These are phyloP conservation scores for Panicum miliaceum DNA, from an alignment of 176 grass and related monocot genomes.

Conservation along the genomic window DNA sequence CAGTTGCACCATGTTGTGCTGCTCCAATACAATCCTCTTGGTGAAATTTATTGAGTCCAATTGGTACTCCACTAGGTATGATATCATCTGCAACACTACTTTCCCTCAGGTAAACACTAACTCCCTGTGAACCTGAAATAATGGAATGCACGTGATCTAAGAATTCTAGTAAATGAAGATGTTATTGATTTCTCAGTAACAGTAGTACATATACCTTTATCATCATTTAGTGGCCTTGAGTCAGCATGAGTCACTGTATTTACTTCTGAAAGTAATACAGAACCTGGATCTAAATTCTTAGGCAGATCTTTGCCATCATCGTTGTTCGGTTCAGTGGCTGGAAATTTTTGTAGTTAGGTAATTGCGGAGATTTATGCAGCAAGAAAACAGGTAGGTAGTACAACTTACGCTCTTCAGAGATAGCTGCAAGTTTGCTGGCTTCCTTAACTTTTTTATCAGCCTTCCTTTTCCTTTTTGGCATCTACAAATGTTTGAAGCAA, in stretches of 20 bases:
- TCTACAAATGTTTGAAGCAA: conserved; percentile 12
- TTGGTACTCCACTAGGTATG: not conserved
- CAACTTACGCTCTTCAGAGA: conserved; percentile 33
- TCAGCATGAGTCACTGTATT: not conserved
- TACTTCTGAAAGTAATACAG: conserved; percentile 1
- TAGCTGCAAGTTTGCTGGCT: not conserved
- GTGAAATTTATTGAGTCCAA: conserved; percentile 5
- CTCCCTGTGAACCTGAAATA: conserved; percentile 32
- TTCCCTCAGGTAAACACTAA: conserved; percentile 1
- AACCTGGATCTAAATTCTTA: not conserved
- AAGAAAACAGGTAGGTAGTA: not conserved
- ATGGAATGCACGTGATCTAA: not conserved
- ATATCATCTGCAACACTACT: not conserved
- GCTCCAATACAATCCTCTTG: not conserved
- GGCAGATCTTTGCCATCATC: not conserved
- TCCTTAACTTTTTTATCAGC: conserved; percentile 3
- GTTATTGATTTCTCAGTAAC: not conserved
- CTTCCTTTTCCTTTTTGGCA: not conserved
- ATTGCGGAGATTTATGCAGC: not conserved
- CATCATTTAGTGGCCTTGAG: not conserved
- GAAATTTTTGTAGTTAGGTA: conserved; percentile 19
- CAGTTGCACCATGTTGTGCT: not conserved
- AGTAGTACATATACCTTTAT: conserved; percentile 19
- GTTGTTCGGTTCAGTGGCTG: not conserved
- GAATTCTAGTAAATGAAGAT: not conserved